A percentile compares a stretch with the other conserved stretches of the same genome.
phyloP scores from a whole-genome alignment of 192 early-diverging fungal genomes.

The Backusella westeae region DNA sequence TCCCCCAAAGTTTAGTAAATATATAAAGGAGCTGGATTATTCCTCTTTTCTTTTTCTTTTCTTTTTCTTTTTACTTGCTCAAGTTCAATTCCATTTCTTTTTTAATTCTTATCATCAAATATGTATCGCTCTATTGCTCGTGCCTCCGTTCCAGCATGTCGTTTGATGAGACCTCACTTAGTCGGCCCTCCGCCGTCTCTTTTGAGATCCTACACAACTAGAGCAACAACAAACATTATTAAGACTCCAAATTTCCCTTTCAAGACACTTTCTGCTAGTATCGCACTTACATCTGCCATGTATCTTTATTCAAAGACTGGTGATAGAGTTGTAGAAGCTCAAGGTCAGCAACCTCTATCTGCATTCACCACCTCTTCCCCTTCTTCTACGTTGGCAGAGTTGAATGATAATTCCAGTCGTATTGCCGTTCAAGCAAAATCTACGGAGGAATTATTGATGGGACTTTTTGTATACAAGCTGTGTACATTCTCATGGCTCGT shows the following conservation, averaged over 20 bases:
- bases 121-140: slow-evolving; percentile 6
- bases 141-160: slow-evolving; percentile 5
- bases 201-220: neutral
- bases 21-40: neutral
- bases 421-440: slow-evolving; percentile 51
- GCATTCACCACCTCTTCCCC: slow-evolving; percentile 6
- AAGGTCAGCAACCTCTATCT: neutral
- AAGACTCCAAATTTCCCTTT: slow-evolving; percentile 7
- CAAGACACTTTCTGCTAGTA: slow-evolving; percentile 12
- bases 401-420: slow-evolving; percentile 37
- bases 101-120: neutral
- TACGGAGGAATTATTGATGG: slow-evolving; percentile 55
- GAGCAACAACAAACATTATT: neutral
- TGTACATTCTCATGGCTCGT: slow-evolving; percentile 63
- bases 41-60: neutral
- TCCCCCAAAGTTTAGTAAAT: slow-evolving; percentile 9
- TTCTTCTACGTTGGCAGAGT: slow-evolving; percentile 21
- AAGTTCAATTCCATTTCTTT: neutral
- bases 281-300: slow-evolving; percentile 1
- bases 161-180: slow-evolving; percentile 7
- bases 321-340: slow-evolving; percentile 17
- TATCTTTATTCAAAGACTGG: neutral
- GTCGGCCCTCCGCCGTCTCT: slow-evolving; percentile 6
- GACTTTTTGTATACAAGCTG: slow-evolving; percentile 64
- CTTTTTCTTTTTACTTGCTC: neutral